Conservation (phyloP, 139 green algal genomes). For the Gonium pectorale region DNA sequence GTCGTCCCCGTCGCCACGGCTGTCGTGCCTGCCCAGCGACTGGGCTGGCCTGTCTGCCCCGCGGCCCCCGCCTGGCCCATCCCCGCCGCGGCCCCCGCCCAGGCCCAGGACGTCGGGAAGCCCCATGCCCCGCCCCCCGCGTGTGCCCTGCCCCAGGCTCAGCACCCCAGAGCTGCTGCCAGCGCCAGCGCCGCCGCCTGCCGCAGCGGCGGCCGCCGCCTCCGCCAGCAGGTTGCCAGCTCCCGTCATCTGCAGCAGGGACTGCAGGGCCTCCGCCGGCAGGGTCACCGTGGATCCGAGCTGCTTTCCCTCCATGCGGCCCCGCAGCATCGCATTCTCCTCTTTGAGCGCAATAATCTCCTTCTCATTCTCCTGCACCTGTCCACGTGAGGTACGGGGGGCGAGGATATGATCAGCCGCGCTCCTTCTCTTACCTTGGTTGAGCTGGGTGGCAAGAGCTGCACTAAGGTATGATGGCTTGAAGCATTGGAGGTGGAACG, state of each 20-base stretch:
- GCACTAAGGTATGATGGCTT: too few species aligned
- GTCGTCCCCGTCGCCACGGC: too few species aligned
- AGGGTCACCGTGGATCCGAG: not conserved
- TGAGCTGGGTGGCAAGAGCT: too few species aligned
- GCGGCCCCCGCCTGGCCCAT: too few species aligned
- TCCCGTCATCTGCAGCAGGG: slow-evolving; percentile 29
- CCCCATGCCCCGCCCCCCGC: too few species aligned
- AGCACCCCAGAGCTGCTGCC: not conserved
- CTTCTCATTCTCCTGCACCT: slow-evolving; percentile 8
- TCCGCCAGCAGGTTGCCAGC: not conserved
- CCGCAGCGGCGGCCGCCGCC: not conserved
- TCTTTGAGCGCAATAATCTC: slow-evolving; percentile 32
- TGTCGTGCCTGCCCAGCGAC: too few species aligned
- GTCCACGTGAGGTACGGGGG: not conserved
- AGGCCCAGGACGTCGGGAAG: not conserved
- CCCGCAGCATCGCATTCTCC: slow-evolving; percentile 39
- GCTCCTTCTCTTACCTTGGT: too few species aligned
- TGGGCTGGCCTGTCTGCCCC: too few species aligned
- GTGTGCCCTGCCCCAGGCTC: not conserved
- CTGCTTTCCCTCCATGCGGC: slow-evolving; percentile 31
- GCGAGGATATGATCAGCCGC: too few species aligned
- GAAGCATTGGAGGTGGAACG: too few species aligned
- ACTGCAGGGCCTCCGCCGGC: slow-evolving; percentile 19
- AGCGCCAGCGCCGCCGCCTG: not conserved
- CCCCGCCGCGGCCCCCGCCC: too few species aligned